Evolutionary conservation across 179 eudicot genomes (phyloP).

Genomic region (Silene noctiflora): DNA sequence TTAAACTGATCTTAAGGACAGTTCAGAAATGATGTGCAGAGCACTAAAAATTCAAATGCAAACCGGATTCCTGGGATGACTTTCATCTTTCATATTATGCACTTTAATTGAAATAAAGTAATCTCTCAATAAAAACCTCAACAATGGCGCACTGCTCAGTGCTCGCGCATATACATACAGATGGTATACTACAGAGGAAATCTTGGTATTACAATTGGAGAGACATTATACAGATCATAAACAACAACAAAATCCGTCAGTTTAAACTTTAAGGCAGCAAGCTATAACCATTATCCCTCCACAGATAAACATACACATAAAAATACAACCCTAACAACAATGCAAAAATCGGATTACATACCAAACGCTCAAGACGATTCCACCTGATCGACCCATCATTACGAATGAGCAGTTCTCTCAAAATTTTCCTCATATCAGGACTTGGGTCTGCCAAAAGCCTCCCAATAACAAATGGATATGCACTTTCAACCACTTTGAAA

Average conservation of each 20-base stretch:
- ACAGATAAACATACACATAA: background rate
- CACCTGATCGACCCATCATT: slow-evolving; percentile 95
- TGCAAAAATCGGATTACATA: slow-evolving; percentile 29
- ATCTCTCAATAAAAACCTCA: background rate
- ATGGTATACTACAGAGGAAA: background rate
- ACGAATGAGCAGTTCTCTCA: slow-evolving; percentile 78
- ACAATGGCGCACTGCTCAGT: background rate
- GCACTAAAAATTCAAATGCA: background rate
- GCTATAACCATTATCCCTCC: background rate
- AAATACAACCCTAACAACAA: background rate
- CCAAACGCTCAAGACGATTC: slow-evolving; percentile 92
- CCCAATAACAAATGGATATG: slow-evolving; percentile 90
- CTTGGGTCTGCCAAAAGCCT: slow-evolving; percentile 89
- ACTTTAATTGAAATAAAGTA: background rate
- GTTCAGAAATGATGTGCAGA: background rate
- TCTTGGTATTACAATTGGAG: background rate
- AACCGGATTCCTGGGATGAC: background rate
- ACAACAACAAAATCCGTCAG: background rate
- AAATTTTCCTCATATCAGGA: slow-evolving; percentile 89
- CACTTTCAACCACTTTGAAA: slow-evolving; percentile 90
- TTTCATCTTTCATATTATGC: background rate
- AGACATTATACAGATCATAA: background rate
- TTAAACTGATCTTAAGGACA: background rate
- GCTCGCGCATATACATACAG: background rate
- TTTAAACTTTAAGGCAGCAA: background rate